phyloP scores from a whole-genome alignment of 768 basidiomycete genomes.

The Mycena rebaudengoi region DNA sequence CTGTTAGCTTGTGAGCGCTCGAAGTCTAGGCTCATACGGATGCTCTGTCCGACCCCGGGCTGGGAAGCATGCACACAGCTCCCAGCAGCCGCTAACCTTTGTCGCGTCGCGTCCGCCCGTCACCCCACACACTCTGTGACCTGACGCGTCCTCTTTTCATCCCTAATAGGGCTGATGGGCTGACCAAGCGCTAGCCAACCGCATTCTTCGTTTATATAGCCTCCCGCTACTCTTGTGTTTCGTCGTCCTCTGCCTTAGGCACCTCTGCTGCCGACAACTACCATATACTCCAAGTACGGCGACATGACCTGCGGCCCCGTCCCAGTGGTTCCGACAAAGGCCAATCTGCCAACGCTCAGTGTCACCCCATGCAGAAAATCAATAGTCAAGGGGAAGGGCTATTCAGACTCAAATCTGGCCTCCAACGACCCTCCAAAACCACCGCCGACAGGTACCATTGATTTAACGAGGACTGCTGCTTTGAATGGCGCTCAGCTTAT shows the following conservation, averaged over 20 bases:
- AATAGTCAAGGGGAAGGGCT: slow-evolving; percentile 32
- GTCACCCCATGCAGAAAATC: slow-evolving; percentile 39
- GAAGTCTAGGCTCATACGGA: too few relatives aligned
- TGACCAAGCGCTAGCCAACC: too few relatives aligned
- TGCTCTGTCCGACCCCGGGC: too few relatives aligned
- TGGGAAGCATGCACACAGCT: too few relatives aligned
- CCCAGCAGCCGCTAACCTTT: too few relatives aligned
- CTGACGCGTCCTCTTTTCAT: too few relatives aligned
- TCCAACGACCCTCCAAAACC: slow-evolving; percentile 37
- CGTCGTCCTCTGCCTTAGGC: slow-evolving; percentile 43
- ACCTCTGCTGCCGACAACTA: slow-evolving; percentile 50
- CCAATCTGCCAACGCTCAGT: slow-evolving; percentile 42
- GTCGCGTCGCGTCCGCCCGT: too few relatives aligned
- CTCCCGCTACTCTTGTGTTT: too few relatives aligned
- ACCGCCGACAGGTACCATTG: slow-evolving; percentile 27
- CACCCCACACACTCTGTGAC: too few relatives aligned
- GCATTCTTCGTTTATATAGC: too few relatives aligned
- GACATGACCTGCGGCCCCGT: slow-evolving; percentile 36
- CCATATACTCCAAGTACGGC: slow-evolving; percentile 90
- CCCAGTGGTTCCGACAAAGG: slow-evolving; percentile 20
- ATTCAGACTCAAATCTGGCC: slow-evolving; percentile 40
- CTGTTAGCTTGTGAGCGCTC: too few relatives aligned
- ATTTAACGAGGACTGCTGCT: slow-evolving; percentile 27
- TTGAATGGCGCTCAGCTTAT: slow-evolving; percentile 18
- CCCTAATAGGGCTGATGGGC: too few relatives aligned